A percentile compares a stretch with the other conserved stretches of the same genome.
Conservation (phyloP, 2,329 filamentous ascomycete genomes). For the Tolypocladium tropicale region DNA sequence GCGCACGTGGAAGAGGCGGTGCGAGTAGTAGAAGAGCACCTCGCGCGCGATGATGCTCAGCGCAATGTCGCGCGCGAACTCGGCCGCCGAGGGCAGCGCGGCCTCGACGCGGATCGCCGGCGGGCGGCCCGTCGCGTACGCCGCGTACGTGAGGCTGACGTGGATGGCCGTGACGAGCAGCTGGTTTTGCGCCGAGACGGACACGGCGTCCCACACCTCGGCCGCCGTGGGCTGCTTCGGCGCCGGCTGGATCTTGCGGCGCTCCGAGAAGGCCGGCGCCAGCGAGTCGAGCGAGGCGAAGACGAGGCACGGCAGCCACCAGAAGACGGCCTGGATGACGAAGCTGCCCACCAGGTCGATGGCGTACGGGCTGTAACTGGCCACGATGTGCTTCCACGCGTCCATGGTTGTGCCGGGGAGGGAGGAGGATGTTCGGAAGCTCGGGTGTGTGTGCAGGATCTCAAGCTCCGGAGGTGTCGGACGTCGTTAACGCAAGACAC, state of each 20-base stretch:
- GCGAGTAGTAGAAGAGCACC: conserved; percentile 43
- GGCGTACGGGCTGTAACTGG: conserved; percentile 14
- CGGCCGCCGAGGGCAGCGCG: conserved; percentile 22
- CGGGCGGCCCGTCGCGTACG: conserved; percentile 7
- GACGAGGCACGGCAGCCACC: conserved; percentile 32
- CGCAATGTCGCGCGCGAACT: conserved; percentile 29
- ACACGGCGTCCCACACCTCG: conserved; percentile 33
- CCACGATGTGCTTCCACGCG: conserved; percentile 13
- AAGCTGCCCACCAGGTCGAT: conserved; percentile 32
- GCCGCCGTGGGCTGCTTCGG: conserved; percentile 34
- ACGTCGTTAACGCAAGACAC: background rate
- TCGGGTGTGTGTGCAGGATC: background rate
- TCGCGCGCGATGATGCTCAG: conserved; percentile 35
- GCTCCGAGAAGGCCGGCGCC: conserved; percentile 35
- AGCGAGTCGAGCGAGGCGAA: conserved; percentile 32
- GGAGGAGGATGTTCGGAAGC: no score
- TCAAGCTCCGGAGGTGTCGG: background rate
- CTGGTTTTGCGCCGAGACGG: conserved; percentile 37
- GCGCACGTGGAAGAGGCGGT: conserved; percentile 41
- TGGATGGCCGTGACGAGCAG: conserved; percentile 25
- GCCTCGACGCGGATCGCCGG: conserved; percentile 27
- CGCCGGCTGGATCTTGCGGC: conserved; percentile 44
- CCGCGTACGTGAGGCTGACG: conserved; percentile 9
- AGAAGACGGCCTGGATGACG: conserved; percentile 30
- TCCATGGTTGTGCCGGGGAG: background rate